These are phyloP conservation scores for Lepidium sativum DNA, from an alignment of 345 rosid genomes.

Conservation along the genomic window DNA sequence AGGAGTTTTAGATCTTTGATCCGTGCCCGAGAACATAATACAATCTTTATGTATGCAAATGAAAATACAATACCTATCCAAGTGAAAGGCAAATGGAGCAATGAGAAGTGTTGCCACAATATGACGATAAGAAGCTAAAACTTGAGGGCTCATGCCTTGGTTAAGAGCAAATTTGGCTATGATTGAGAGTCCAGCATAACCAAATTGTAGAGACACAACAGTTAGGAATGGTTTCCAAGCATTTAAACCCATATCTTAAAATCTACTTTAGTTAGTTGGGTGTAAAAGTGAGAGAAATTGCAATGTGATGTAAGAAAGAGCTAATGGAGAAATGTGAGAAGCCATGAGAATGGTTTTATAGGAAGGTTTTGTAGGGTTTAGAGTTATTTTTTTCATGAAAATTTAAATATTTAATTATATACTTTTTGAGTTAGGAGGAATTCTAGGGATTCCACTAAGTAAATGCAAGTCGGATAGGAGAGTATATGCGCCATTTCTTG, in stretches of 20 bases:
- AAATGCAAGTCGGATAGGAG: slow-evolving; percentile 22
- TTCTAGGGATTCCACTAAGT: slow-evolving; percentile 28
- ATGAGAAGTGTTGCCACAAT: slow-evolving; percentile 48
- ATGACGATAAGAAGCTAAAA: slow-evolving; percentile 65
- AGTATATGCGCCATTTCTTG: slow-evolving; percentile 13
- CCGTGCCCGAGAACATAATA: neutral
- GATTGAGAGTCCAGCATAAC: slow-evolving; percentile 47
- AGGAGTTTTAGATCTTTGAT: too few relatives aligned
- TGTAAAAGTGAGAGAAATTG: neutral
- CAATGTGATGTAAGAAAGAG: slow-evolving; percentile 20
- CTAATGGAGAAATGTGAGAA: slow-evolving; percentile 26
- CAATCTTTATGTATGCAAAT: neutral
- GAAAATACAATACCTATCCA: slow-evolving; percentile 45
- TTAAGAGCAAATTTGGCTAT: slow-evolving; percentile 44
- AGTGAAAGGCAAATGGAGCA: slow-evolving; percentile 66
- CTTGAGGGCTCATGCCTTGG: slow-evolving; percentile 62
- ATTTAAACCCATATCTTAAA: slow-evolving; percentile 11
- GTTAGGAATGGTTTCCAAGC: slow-evolving; percentile 48
- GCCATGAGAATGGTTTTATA: slow-evolving; percentile 25
- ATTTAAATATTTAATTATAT: neutral
- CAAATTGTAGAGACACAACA: slow-evolving; percentile 53
- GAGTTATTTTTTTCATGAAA: neutral
- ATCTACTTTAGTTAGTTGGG: neutral
- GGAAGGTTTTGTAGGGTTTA: neutral
- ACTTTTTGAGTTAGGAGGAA: slow-evolving; percentile 10